These are phyloP conservation scores for Mrakiaceae sp. DNA, from an alignment of 1,284 basidiomycete species.

Conservation along the genomic window DNA sequence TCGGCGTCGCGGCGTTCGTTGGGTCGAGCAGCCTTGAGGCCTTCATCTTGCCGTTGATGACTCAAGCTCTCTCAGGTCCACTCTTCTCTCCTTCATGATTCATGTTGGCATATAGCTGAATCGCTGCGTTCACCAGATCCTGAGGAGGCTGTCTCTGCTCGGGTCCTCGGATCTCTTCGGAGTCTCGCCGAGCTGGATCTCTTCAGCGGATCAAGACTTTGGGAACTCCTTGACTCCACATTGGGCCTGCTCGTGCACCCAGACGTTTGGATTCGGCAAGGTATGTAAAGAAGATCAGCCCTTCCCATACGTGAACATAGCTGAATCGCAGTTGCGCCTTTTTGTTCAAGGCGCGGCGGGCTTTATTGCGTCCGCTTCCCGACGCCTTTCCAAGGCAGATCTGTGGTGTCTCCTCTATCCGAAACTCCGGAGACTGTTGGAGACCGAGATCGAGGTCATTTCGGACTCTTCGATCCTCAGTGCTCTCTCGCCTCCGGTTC, in stretches of 20 bases:
- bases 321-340: too few species aligned
- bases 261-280: constrained; percentile 91
- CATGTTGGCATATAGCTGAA: too few species aligned
- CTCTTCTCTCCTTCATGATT: background rate
- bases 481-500: constrained; percentile 64
- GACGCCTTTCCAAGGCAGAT: constrained; percentile 67
- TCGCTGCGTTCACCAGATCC: constrained; percentile 50
- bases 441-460: constrained; percentile 69
- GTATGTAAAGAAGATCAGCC: constrained; percentile 35
- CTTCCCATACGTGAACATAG: background rate
- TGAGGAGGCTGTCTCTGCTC: constrained; percentile 84
- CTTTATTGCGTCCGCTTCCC: constrained; percentile 73
- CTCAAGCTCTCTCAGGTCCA: constrained; percentile 76
- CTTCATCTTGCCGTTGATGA: constrained; percentile 85
- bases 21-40: constrained; percentile 61
- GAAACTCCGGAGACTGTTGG: constrained; percentile 69
- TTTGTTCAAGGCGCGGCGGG: constrained; percentile 56
- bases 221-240: constrained; percentile 80
- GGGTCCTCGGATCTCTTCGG: constrained; percentile 72
- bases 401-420: constrained; percentile 96
- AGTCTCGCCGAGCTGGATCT: constrained; percentile 75
- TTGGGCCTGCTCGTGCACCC: constrained; percentile 90
- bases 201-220: constrained; percentile 82
- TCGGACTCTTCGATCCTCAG: constrained; percentile 62
- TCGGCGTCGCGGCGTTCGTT: constrained; percentile 85